Base-by-base conservation (phyloP, 306 rosid genomes). In the Dryas drummondii region DNA sequence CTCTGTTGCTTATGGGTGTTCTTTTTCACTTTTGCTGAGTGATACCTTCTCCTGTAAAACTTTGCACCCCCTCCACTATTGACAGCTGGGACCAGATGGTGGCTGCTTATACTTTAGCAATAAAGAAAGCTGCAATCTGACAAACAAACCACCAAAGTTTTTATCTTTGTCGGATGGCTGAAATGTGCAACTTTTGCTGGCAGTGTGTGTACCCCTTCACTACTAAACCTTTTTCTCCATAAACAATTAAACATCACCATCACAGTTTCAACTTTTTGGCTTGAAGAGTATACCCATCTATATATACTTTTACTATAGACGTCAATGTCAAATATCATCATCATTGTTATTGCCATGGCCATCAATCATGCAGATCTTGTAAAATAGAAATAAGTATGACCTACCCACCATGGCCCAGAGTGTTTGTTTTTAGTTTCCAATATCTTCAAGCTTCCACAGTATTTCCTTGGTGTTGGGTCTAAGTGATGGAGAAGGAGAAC, bases 401-500 rank as follows among this genome's bases (percentile, higher is more conserved):
- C 75, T 60, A 76, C 47, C 74, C 46, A 27, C 48, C 78, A 81
- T 60, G 0, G 48, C 27, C 19, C 68, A 54, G 42, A 26, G 3
- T 63, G 55, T 55, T 87, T 73, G 3, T 63, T 52, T 55, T 88
- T 73, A 92, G 72, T 77, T 86, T 68, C 85, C 78, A 46, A 92
- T 83, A 60, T 92, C 97, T 84, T 86, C 92, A 67, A 96, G 96
- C 88, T 90, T 92, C 83, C 85, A 71, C 13, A 92, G 78, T 66
- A 92, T 84, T 82, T 92, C 93, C 79, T 80, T 89, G 68, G 87
- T 84, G 82, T 65, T 88, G 60, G 98, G 99, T 79, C 99, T 89
- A 40, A 89, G 81, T 63, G 92, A 79, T 42, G 99, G 92, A 10
- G 92, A 86, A 73, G 97, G 93, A 44, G 91, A 88, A 72, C 98